Percentiles rank a stretch among this genome's conserved stretches.
Conservation (phyloP, 768 basidiomycete species). For the Pholiota conissans region DNA sequence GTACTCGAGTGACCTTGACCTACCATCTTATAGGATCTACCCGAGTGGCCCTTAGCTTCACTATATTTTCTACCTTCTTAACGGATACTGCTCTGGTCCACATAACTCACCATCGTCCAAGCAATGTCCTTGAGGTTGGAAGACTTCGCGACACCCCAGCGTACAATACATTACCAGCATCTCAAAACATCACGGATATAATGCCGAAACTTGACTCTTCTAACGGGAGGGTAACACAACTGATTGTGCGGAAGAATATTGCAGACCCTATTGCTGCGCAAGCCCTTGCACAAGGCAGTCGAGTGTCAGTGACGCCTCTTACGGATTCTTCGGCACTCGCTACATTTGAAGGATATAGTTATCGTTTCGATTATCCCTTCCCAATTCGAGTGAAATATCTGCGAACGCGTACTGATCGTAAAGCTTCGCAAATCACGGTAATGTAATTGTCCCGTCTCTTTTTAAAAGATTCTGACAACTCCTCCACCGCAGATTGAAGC, state of each 20-base stretch:
- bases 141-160: constrained; percentile 5
- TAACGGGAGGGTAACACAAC: constrained; percentile 5
- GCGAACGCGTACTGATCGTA: not conserved
- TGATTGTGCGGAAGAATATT: constrained; percentile 24
- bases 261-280: constrained; percentile 13
- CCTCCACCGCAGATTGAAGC: not conserved
- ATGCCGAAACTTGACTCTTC: constrained; percentile 10
- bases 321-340: not conserved
- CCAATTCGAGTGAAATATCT: not conserved
- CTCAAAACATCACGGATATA: not conserved
- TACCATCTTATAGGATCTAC: constrained; percentile 23
- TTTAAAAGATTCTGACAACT: not conserved
- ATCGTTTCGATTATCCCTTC: not conserved
- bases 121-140: constrained; percentile 17
- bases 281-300: not conserved
- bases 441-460: not conserved
- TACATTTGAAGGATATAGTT: not conserved
- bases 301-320: not conserved
- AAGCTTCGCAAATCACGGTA: not conserved
- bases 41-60: constrained; percentile 23
- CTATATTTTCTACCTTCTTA: constrained; percentile 27
- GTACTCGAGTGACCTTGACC: constrained; percentile 26
- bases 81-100: constrained; percentile 29
- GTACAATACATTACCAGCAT: not conserved
- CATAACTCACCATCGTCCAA: constrained; percentile 28